These are phyloP conservation scores for Corymbia citriodora DNA, from an alignment of 441 rosid genomes.

Conservation along the genomic window DNA sequence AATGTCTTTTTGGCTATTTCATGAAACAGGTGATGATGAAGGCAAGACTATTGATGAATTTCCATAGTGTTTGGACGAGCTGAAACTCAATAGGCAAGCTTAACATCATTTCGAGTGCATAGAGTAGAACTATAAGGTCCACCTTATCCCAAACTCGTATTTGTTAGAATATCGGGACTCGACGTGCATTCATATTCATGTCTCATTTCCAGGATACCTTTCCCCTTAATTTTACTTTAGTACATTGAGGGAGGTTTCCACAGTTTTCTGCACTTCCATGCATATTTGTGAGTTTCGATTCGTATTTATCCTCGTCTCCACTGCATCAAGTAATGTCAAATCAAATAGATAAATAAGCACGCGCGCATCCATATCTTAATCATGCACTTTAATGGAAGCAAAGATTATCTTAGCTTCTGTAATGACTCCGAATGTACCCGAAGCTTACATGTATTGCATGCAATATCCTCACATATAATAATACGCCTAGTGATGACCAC, in stretches of 20 bases:
- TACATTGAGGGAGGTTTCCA: neutral
- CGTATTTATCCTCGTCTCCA: neutral
- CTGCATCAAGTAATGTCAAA: neutral
- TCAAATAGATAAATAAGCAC: neutral
- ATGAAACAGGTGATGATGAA: neutral
- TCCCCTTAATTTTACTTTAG: neutral
- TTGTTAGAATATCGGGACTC: neutral
- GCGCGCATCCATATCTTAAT: neutral
- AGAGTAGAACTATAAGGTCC: neutral
- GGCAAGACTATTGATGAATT: neutral
- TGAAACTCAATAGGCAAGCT: neutral
- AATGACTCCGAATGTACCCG: neutral
- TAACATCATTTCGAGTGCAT: neutral
- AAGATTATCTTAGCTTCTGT: neutral
- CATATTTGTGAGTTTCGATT: neutral
- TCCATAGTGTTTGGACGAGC: neutral
- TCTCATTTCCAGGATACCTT: neutral
- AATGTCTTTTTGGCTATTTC: neutral
- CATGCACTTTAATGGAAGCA: neutral
- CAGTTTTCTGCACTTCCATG: neutral
- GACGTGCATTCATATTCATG: neutral
- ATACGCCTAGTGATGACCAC: slow-evolving; percentile 4
- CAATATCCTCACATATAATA: neutral
- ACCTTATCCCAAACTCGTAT: neutral
- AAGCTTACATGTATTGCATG: neutral